phyloP scores from a whole-genome alignment of 2,329 filamentous ascomycete species.

The Penicillium italicum region DNA sequence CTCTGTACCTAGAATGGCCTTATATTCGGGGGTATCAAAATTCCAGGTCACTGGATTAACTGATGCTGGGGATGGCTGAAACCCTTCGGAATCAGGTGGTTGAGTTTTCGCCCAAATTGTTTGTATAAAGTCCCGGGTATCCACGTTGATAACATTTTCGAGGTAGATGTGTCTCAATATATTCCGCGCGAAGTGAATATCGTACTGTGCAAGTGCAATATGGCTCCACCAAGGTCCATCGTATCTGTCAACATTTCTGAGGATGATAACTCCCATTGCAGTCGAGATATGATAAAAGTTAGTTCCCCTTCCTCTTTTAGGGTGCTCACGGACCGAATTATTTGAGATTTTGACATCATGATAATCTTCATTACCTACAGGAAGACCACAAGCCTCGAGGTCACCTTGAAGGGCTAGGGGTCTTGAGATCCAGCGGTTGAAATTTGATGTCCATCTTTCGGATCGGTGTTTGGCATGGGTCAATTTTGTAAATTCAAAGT shows the following conservation, averaged over 20 bases:
- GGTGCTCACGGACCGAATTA: not conserved
- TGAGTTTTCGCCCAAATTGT: not conserved
- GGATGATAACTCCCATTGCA: not conserved
- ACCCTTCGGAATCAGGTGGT: not conserved
- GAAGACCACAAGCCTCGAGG: not conserved
- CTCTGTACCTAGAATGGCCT: constrained; percentile 1
- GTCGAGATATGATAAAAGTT: not conserved
- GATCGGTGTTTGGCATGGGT: not conserved
- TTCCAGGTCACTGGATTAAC: not conserved
- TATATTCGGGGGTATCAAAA: not conserved
- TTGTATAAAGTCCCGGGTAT: not conserved
- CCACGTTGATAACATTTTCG: not conserved
- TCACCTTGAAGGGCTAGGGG: not conserved
- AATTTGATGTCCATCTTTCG: not conserved
- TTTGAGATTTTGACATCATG: not conserved
- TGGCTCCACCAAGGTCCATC: not conserved
- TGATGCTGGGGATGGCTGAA: not conserved
- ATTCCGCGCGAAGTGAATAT: not conserved
- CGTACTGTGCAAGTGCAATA: not conserved
- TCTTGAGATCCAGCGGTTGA: not conserved
- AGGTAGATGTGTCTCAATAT: not conserved
- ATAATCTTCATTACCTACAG: not conserved
- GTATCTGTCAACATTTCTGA: not conserved
- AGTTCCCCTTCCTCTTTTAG: not conserved
- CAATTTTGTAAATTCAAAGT: not conserved